Conservation (phyloP, 2,329 filamentous ascomycete genomes). For the Pseudocercospora crystallina region DNA sequence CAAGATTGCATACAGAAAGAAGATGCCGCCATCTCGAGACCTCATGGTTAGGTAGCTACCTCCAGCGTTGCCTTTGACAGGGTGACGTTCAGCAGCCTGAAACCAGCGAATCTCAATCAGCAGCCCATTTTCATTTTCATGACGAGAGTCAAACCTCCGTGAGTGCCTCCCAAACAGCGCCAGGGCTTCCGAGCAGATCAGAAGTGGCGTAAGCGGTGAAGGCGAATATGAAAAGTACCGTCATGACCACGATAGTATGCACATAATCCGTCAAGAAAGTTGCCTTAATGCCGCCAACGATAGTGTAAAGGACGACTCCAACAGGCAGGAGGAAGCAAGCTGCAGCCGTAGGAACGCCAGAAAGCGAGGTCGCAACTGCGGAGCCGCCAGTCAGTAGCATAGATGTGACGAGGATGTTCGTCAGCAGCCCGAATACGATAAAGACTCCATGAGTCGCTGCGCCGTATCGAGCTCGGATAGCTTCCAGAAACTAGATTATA, state of each 20-base stretch:
- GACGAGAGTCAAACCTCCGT: not conserved
- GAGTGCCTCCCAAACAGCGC: conserved; percentile 37
- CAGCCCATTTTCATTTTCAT: conserved; percentile 9
- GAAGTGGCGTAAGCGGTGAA: conserved; percentile 42
- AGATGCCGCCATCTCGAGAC: conserved; percentile 24
- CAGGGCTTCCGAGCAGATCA: conserved; percentile 40
- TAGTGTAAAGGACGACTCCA: conserved; percentile 39
- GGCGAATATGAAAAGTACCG: conserved; percentile 45
- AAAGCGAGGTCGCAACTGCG: conserved; percentile 44
- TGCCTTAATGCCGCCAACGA: conserved; percentile 40
- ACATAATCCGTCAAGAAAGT: conserved; percentile 43
- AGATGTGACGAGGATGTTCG: conserved; percentile 44
- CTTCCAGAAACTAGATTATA: conserved; percentile 24
- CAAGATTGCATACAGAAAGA: conserved; percentile 13
- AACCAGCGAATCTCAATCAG: conserved; percentile 30
- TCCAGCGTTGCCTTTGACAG: conserved; percentile 39
- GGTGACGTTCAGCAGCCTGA: conserved; percentile 30
- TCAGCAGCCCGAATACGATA: conserved; percentile 43
- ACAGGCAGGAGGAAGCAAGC: conserved; percentile 43
- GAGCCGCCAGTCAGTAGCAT: conserved; percentile 45
- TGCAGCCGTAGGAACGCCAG: conserved; percentile 46
- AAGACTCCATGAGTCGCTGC: conserved; percentile 40
- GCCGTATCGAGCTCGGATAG: conserved; percentile 28
- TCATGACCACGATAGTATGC: conserved; percentile 43
- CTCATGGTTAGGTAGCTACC: conserved; percentile 43